Evolutionary conservation across 1,284 basidiomycete species (phyloP).

Genomic region (Cutaneotrichosporon arboriforme): DNA sequence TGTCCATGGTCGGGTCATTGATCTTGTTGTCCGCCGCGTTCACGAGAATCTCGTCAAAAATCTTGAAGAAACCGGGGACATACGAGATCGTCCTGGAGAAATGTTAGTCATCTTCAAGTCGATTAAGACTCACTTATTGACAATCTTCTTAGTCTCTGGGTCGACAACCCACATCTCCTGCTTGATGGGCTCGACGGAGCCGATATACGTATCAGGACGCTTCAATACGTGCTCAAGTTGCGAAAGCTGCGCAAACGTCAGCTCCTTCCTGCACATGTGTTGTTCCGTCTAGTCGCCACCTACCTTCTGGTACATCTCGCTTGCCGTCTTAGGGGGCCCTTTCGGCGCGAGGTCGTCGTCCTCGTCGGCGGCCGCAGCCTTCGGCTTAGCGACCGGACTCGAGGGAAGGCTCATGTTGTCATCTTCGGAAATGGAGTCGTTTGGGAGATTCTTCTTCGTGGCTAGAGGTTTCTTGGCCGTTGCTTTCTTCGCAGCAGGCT

Average conservation of each 20-base stretch:
- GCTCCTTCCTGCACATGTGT: not conserved
- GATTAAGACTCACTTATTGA: constrained; percentile 51
- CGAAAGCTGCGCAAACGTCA: constrained; percentile 60
- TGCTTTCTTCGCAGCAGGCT: constrained; percentile 47
- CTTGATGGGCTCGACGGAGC: constrained; percentile 78
- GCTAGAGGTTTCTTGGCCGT: constrained; percentile 50
- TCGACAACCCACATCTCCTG: constrained; percentile 90
- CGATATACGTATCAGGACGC: constrained; percentile 97
- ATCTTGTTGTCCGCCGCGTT: constrained; percentile 99
- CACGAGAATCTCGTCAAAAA: constrained; percentile 97
- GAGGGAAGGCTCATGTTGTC: constrained; percentile 42
- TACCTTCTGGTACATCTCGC: constrained; percentile 89
- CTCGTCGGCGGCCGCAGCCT: constrained; percentile 20
- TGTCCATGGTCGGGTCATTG: constrained; percentile 82
- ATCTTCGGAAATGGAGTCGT: constrained; percentile 55
- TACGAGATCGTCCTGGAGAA: constrained; percentile 68
- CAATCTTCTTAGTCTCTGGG: constrained; percentile 70
- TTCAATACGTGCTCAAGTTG: constrained; percentile 96
- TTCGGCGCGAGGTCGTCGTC: constrained; percentile 24
- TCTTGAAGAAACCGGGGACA: constrained; percentile 99
- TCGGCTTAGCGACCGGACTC: constrained; percentile 33
- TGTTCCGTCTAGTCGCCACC: constrained; percentile 17
- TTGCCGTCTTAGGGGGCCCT: constrained; percentile 62
- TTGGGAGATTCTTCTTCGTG: constrained; percentile 60
- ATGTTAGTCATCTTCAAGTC: not conserved